phyloP scores from a whole-genome alignment of 176 grass and related monocot species.

The Aegilops longissima region DNA sequence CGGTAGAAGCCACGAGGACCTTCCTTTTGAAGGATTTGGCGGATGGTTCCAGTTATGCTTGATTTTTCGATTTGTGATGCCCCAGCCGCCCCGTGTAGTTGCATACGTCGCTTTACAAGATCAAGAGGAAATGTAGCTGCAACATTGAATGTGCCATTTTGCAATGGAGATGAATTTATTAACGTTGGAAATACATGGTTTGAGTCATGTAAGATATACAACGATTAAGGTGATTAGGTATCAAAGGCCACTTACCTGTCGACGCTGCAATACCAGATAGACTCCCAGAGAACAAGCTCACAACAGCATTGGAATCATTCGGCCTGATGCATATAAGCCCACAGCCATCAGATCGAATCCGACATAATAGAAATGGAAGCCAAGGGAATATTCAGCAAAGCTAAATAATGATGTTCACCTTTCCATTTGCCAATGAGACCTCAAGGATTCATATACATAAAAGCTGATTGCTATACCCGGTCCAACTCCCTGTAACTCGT shows the following conservation, averaged over 20 bases:
- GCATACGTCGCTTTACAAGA: constrained; percentile 81
- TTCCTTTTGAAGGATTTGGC: constrained; percentile 62
- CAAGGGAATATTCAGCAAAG: neutral
- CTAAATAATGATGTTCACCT: constrained; percentile 55
- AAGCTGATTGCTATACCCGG: constrained; percentile 97
- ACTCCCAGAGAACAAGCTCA: constrained; percentile 91
- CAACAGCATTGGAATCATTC: constrained; percentile 54
- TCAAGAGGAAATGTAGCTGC: constrained; percentile 97
- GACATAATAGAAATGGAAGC: neutral
- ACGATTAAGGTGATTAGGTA: neutral
- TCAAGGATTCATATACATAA: constrained; percentile 91
- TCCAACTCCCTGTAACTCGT: constrained; percentile 79
- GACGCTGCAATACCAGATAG: constrained; percentile 92
- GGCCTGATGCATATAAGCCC: constrained; percentile 49
- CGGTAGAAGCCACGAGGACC: constrained; percentile 81
- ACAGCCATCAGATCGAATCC: neutral
- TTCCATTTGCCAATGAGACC: constrained; percentile 76
- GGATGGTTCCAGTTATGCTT: constrained; percentile 59
- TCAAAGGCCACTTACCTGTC: constrained; percentile 54
- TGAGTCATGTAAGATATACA: neutral
- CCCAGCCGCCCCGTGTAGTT: constrained; percentile 81
- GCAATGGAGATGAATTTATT: neutral
- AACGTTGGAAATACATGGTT: neutral
- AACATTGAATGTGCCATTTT: constrained; percentile 6
- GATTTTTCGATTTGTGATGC: constrained; percentile 48